Percentiles rank a stretch among this genome's conserved stretches.
phyloP scores from a whole-genome alignment of 495 filamentous ascomycete species.

The Gamarada debralockiae region DNA sequence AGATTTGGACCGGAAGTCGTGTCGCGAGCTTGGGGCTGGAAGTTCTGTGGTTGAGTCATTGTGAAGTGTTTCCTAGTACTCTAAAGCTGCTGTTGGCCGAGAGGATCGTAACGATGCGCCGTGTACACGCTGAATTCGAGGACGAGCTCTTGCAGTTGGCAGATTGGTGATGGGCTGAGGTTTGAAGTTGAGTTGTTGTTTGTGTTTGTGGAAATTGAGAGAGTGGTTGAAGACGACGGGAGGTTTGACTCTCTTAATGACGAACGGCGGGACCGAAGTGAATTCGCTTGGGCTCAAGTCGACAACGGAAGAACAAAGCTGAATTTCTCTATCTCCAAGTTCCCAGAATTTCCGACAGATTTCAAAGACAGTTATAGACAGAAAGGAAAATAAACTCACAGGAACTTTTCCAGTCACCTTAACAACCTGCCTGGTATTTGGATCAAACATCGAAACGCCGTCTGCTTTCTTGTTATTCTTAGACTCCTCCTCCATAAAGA shows the following conservation, averaged over 20 bases:
- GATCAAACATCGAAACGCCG: slow-evolving; percentile 13
- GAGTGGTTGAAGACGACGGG: no score
- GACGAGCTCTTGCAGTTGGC: no score
- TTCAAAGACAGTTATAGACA: background rate
- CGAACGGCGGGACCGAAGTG: no score
- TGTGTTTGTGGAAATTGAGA: no score
- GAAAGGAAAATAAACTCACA: slow-evolving; percentile 1
- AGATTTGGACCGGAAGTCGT: slow-evolving; percentile 39
- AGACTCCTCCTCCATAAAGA: slow-evolving; percentile 33
- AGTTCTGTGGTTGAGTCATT: slow-evolving; percentile 24
- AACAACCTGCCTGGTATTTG: slow-evolving; percentile 11
- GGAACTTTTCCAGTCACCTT: slow-evolving; percentile 12
- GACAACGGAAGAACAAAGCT: no score
- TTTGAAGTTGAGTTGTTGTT: no score
- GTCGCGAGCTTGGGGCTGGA: slow-evolving; percentile 43
- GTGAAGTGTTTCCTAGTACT: background rate
- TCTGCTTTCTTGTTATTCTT: slow-evolving; percentile 17
- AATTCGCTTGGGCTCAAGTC: no score
- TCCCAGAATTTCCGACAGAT: background rate
- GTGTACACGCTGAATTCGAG: background rate
- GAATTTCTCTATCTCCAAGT: no score
- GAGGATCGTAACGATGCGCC: no score
- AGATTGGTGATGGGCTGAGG: no score
- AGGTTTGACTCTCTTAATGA: no score
- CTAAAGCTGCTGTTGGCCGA: no score